A percentile compares a stretch with the other conserved stretches of the same genome.
Conservation (phyloP, 1,139 yeast species). For the Yamadazyma siamensis region DNA sequence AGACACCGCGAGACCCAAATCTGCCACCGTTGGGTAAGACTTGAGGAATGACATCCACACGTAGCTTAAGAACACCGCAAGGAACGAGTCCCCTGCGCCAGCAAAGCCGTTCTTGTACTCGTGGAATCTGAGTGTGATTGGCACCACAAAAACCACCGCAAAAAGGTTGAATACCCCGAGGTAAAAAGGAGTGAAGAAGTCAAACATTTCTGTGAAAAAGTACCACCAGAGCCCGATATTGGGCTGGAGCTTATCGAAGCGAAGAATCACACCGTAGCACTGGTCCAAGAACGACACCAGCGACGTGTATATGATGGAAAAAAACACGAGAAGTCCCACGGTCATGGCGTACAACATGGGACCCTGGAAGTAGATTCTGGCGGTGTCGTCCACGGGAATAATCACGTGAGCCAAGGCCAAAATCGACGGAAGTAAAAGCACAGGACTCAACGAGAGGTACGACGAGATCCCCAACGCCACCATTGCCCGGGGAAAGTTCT, state of each 20-base stretch:
- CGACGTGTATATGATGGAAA: slow-evolving; percentile 30
- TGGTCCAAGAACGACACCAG: slow-evolving; percentile 50
- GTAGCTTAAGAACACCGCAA: slow-evolving; percentile 59
- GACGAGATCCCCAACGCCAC: slow-evolving; percentile 59
- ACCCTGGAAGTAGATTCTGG: slow-evolving; percentile 22
- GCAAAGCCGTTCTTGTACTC: slow-evolving; percentile 17
- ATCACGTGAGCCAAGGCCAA: slow-evolving; percentile 31
- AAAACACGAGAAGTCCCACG: slow-evolving; percentile 30
- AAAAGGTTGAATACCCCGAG: slow-evolving; percentile 79
- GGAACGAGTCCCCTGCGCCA: slow-evolving; percentile 49
- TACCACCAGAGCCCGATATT: slow-evolving; percentile 99
- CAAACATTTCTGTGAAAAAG: slow-evolving; percentile 92
- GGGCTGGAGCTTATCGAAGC: slow-evolving; percentile 70
- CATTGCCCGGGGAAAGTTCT: slow-evolving; percentile 44
- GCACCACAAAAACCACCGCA: slow-evolving; percentile 64
- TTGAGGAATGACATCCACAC: slow-evolving; percentile 74
- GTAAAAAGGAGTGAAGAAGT: slow-evolving; percentile 80
- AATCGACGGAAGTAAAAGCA: slow-evolving; percentile 57
- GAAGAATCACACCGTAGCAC: slow-evolving; percentile 60
- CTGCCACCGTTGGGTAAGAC: slow-evolving; percentile 87
- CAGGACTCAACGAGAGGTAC: slow-evolving; percentile 61
- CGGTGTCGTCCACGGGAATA: slow-evolving; percentile 7
- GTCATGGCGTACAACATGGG: slow-evolving; percentile 23
- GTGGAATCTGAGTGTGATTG: slow-evolving; percentile 67
- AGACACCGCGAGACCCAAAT: slow-evolving; percentile 66